A percentile compares a stretch with the other conserved stretches of the same genome.
These are phyloP conservation scores for Podila epigama DNA, from an alignment of 192 early-diverging fungal species.

Conservation along the genomic window DNA sequence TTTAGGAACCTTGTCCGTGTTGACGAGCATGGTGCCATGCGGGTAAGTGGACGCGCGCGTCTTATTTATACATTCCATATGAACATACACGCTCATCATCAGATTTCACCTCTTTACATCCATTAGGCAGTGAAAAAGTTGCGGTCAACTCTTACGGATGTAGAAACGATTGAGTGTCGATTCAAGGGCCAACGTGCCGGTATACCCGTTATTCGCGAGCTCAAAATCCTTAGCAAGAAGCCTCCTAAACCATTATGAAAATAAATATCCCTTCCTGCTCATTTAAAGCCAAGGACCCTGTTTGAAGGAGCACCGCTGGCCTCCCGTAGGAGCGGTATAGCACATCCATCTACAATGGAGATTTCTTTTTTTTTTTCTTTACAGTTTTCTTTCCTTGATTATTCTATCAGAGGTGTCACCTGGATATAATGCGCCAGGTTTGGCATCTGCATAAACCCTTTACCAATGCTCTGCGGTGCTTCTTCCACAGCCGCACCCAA, in stretches of 20 bases:
- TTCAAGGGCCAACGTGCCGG: constrained; percentile 17
- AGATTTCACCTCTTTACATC: neutral
- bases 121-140: constrained; percentile 16
- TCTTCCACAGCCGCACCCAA: neutral
- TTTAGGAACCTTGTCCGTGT: constrained; percentile 25
- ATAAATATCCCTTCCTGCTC: no score
- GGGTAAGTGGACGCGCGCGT: neutral
- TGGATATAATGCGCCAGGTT: constrained; percentile 47
- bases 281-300: no score
- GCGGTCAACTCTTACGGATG: constrained; percentile 5
- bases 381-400: no score
- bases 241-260: neutral
- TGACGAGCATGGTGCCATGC: constrained; percentile 11
- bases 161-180: constrained; percentile 22
- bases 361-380: no score
- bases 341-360: no score
- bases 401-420: no score
- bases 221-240: constrained; percentile 23
- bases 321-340: no score
- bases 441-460: constrained; percentile 48
- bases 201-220: constrained; percentile 30
- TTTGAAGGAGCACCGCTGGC: no score
- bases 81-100: neutral
- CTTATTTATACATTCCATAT: neutral
- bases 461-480: constrained; percentile 18